Evolutionary conservation across 1,284 basidiomycete species (phyloP).

Genomic region (Athelia psychrophila): DNA sequence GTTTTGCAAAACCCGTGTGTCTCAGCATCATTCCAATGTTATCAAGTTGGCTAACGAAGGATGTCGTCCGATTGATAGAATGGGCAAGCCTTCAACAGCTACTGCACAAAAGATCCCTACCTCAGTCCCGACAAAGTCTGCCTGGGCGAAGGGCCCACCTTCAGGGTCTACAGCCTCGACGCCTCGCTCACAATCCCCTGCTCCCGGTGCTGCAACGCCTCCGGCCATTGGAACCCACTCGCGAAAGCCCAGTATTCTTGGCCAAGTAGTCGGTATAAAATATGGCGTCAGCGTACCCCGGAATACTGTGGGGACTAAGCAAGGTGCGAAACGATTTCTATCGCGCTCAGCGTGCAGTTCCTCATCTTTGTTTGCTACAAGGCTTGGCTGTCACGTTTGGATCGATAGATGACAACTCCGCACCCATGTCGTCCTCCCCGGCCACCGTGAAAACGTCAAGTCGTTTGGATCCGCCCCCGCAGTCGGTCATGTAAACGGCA

Average conservation of each 20-base stretch:
- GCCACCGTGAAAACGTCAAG: constrained; percentile 64
- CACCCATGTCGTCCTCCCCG: constrained; percentile 69
- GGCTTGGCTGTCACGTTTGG: constrained; percentile 77
- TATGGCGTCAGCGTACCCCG: constrained; percentile 69
- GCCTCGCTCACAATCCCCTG: constrained; percentile 75
- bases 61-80: constrained; percentile 46
- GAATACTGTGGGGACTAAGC: constrained; percentile 52
- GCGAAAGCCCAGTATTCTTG: constrained; percentile 67
- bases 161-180: constrained; percentile 51
- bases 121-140: constrained; percentile 72
- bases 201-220: constrained; percentile 43
- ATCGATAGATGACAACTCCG: constrained; percentile 73
- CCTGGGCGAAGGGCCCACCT: constrained; percentile 82
- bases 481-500: constrained; percentile 53
- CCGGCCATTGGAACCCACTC: constrained; percentile 59
- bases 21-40: constrained; percentile 12
- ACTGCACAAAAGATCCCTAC: constrained; percentile 66
- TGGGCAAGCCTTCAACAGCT: constrained; percentile 81
- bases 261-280: constrained; percentile 68
- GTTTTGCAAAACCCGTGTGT: too few species aligned
- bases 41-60: constrained; percentile 5
- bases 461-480: constrained; percentile 69
- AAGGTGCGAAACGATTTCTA: constrained; percentile 60
- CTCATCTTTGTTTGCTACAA: too few species aligned
- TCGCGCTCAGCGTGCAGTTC: constrained; percentile 7